Conservation (phyloP, 1,139 yeast genomes). For the Insectozyma bohioensis region DNA sequence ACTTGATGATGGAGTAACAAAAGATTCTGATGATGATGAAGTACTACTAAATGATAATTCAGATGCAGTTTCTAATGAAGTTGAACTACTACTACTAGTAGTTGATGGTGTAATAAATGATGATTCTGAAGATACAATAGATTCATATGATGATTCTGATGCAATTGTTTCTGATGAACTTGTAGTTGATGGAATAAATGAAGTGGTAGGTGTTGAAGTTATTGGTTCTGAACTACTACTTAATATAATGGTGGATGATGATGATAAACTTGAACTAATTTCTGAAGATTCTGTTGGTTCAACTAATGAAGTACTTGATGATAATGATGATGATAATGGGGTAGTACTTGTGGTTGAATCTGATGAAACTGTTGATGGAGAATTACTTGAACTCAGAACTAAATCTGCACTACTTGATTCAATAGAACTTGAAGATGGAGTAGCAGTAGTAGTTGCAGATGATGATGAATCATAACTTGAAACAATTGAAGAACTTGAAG, state of each 20-base stretch:
- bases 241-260: too few species aligned
- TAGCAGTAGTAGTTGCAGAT: neutral
- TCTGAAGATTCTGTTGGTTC: neutral
- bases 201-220: neutral
- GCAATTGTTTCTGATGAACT: slow-evolving; percentile 1
- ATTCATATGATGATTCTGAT: neutral
- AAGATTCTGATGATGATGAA: neutral
- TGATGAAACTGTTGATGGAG: neutral
- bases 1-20: neutral
- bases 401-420: too few species aligned
- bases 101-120: neutral
- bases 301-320: slow-evolving; percentile 1
- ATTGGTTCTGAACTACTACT: neutral
- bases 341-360: slow-evolving; percentile 1
- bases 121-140: neutral
- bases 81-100: neutral
- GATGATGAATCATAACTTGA: neutral
- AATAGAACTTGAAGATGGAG: neutral
- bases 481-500: too few species aligned
- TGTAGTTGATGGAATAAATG: neutral
- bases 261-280: too few species aligned
- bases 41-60: neutral
- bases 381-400: too few species aligned
- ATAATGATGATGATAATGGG: neutral
- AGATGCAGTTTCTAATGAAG: slow-evolving; percentile 5